phyloP scores from a whole-genome alignment of 345 rosid genomes.

The Zanthoxylum bungeanum region DNA sequence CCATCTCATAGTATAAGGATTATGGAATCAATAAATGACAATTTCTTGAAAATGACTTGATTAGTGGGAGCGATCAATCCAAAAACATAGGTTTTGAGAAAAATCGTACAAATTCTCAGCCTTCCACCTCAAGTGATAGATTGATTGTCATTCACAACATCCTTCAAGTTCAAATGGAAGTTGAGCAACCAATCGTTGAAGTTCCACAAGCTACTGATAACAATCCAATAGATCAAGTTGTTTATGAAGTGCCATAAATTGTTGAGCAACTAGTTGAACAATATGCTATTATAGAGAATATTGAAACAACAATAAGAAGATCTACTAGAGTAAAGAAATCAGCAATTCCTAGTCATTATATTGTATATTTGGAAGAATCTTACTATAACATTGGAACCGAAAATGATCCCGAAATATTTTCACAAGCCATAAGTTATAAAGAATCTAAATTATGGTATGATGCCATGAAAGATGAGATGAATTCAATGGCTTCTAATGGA shows the following conservation, averaged over 20 bases:
- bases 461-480: neutral
- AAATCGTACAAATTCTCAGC: too few species aligned
- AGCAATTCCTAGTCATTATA: neutral
- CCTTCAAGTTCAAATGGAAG: too few species aligned
- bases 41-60: neutral
- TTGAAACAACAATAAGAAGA: constrained; percentile 1
- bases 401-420: neutral
- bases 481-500: neutral
- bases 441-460: neutral
- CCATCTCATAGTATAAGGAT: neutral
- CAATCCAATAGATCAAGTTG: too few species aligned
- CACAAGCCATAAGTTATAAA: neutral
- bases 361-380: constrained; percentile 5
- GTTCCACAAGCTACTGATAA: too few species aligned
- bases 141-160: too few species aligned
- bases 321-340: neutral
- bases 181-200: too few species aligned
- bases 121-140: too few species aligned
- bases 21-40: neutral
- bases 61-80: too few species aligned
- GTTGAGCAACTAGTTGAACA: neutral
- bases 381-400: neutral
- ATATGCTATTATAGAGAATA: neutral
- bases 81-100: too few species aligned
- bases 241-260: too few species aligned